Evolutionary conservation across 1,284 basidiomycete species (phyloP).

Genomic region (Leccinum insigne): DNA sequence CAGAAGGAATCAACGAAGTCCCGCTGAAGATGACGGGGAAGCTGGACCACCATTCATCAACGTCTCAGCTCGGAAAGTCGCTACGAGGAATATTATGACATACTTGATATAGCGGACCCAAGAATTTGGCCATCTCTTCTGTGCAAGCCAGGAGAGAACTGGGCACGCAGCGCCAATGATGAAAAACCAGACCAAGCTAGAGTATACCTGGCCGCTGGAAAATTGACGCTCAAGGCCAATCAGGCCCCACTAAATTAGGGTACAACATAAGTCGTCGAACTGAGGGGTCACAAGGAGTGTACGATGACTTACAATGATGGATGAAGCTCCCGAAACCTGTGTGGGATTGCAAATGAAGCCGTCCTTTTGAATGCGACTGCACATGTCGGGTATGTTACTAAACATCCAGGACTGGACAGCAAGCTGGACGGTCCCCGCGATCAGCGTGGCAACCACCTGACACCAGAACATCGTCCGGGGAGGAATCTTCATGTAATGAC

Average conservation of each 20-base stretch:
- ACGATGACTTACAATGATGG: slow-evolving; percentile 33
- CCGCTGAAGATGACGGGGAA: slow-evolving; percentile 57
- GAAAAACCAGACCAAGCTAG: slow-evolving; percentile 53
- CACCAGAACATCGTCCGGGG: slow-evolving; percentile 45
- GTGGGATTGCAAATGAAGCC: slow-evolving; percentile 41
- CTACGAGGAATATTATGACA: slow-evolving; percentile 10
- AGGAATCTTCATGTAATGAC: slow-evolving; percentile 52
- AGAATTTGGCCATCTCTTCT: slow-evolving; percentile 43
- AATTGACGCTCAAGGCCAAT: slow-evolving; percentile 40
- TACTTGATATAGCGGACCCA: slow-evolving; percentile 48
- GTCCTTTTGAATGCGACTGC: slow-evolving; percentile 18
- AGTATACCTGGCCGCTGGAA: slow-evolving; percentile 29
- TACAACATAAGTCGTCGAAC: slow-evolving; percentile 3
- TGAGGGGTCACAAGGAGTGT: neutral
- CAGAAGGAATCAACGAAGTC: slow-evolving; percentile 51
- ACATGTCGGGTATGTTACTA: slow-evolving; percentile 31
- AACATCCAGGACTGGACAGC: slow-evolving; percentile 45
- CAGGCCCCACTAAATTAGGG: slow-evolving; percentile 36
- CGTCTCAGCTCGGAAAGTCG: too few species aligned
- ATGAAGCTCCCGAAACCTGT: slow-evolving; percentile 39
- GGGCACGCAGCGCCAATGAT: slow-evolving; percentile 51
- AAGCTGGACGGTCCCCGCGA: slow-evolving; percentile 43
- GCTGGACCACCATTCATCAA: slow-evolving; percentile 19
- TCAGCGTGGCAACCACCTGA: slow-evolving; percentile 45
- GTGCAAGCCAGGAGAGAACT: slow-evolving; percentile 38